Evolutionary conservation across 345 rosid species (phyloP).

Genomic region (Brassica nigra): DNA sequence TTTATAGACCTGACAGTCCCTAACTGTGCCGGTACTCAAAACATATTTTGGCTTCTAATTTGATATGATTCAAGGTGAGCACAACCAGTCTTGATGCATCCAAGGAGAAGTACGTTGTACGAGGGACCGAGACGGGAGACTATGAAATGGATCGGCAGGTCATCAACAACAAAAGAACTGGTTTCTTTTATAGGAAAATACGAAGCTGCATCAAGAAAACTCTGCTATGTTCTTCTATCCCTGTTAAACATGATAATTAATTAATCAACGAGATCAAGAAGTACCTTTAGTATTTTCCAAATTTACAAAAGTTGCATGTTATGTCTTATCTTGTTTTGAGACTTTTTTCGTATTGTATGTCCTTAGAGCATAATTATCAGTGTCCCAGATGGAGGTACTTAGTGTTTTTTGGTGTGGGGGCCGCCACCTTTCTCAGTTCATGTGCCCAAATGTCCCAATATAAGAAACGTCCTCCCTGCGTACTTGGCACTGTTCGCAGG

Average conservation of each 20-base stretch:
- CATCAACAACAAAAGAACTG: background rate
- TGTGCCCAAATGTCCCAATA: too few relatives aligned
- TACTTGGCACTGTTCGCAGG: too few relatives aligned
- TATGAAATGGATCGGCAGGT: background rate
- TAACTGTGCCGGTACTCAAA: background rate
- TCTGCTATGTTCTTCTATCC: background rate
- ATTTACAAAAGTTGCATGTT: background rate
- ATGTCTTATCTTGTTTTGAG: background rate
- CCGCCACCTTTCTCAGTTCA: too few relatives aligned
- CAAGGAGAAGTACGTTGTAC: background rate
- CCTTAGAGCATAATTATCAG: background rate
- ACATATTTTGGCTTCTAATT: background rate
- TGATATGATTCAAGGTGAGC: conserved; percentile 8
- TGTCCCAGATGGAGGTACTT: too few relatives aligned
- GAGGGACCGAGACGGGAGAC: background rate
- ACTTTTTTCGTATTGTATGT: background rate
- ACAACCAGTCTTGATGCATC: background rate
- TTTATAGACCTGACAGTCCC: background rate
- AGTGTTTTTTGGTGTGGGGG: too few relatives aligned
- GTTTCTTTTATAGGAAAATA: conserved; percentile 11
- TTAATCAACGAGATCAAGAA: background rate
- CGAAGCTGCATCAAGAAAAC: conserved; percentile 3
- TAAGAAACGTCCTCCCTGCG: too few relatives aligned
- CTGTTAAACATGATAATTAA: background rate
- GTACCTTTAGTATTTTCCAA: conserved; percentile 6